Conservation (phyloP, 2,329 filamentous ascomycete genomes). For the Torrubiella hemipterigena region DNA sequence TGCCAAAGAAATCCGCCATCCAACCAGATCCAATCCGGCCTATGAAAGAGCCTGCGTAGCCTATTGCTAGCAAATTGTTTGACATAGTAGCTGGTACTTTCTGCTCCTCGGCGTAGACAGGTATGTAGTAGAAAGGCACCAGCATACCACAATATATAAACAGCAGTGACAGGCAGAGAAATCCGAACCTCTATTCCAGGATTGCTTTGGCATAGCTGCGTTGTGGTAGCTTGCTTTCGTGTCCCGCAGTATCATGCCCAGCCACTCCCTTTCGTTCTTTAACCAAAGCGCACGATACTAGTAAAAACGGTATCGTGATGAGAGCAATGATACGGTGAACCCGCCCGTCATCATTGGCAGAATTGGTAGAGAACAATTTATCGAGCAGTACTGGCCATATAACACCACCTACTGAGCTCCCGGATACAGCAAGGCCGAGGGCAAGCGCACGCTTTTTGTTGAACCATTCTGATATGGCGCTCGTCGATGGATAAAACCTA, state of each 20-base stretch:
- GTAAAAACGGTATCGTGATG: conserved; percentile 14
- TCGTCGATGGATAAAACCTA: conserved; percentile 18
- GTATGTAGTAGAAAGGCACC: conserved; percentile 20
- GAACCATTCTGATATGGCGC: conserved; percentile 19
- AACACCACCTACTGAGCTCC: conserved; percentile 18
- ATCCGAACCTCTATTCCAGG: conserved; percentile 12
- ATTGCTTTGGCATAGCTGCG: conserved; percentile 15
- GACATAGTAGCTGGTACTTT: conserved; percentile 34
- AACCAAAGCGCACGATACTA: conserved; percentile 15
- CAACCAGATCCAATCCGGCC: conserved; percentile 40
- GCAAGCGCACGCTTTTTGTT: conserved; percentile 16
- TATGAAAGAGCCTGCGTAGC: conserved; percentile 44
- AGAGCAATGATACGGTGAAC: conserved; percentile 11
- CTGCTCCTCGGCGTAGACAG: conserved; percentile 37
- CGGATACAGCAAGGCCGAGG: conserved; percentile 17
- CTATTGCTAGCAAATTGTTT: conserved; percentile 50
- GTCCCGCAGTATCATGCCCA: conserved; percentile 8
- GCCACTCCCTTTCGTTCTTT: conserved; percentile 12
- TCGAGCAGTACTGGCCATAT: conserved; percentile 16
- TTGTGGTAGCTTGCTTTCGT: conserved; percentile 5
- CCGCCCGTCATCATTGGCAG: conserved; percentile 7
- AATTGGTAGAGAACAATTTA: conserved; percentile 7
- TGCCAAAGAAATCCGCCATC: conserved; percentile 37
- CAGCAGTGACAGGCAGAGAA: conserved; percentile 11
- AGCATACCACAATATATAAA: conserved; percentile 17